Evolutionary conservation across 2,329 filamentous ascomycete species (phyloP), one percentile per base, ranked within the genome.

Genomic region (Trichoderma gracile): DNA sequence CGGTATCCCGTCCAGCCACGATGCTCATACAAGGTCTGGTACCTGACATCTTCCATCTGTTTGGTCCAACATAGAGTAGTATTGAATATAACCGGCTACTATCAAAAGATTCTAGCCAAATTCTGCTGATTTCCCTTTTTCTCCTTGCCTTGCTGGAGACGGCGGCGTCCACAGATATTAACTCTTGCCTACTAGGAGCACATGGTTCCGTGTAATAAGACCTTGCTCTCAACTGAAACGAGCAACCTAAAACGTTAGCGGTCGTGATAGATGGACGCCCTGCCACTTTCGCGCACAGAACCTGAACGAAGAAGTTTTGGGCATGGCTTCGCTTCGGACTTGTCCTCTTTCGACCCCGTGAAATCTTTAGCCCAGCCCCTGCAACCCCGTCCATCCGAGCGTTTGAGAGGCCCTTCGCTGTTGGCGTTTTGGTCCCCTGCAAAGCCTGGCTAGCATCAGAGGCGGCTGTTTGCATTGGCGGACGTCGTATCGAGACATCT

Each of bases 231-330:
- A 62, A 54, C 58, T 62, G 58, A 62, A 62, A 62, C 58, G 27
- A 46, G 25, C 49, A 38, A 46, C 49, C 25, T 46, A 38, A 54
- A 62, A 62, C 58, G 14, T 53, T 53, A 54, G 58, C 30, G 58
- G 49, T 42, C 25, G 43, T 62, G 49, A 54, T 62, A 62, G 49
- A 62, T 38, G 25, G 49, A 62, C 49, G 27, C 58, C 58, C 49
- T 53, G 49, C 25, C 17, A 33, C 15, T 43, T 43, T 60, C 38
- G 17, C 23, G 40, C 38, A 45, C 42, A 38, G 58, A 45, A 40
- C 33, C 10, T 38, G 33, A 38, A 38, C 33, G 33, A 38, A 38
- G 10, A 14, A 38, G 10, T 38, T 38, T 38, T 38, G 33, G 33
- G 33, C 9, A 38, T 38, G 33, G 33, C 33, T 38, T 38, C 33